Base-by-base conservation (phyloP, 345 rosid species). In the Camelina hispida region DNA sequence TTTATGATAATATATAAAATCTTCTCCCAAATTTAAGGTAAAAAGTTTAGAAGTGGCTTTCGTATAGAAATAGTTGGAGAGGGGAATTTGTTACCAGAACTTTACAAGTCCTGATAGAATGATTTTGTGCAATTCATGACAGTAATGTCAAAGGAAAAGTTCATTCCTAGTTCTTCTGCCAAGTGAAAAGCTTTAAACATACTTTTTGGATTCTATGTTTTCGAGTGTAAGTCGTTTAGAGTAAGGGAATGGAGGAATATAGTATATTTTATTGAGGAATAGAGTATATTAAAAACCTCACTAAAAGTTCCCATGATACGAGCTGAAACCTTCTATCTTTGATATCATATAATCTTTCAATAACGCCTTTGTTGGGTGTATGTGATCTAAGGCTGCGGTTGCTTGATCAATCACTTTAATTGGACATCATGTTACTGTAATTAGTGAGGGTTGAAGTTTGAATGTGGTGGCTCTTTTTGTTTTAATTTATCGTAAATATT, bases 401-500 rank as follows among this genome's bases (percentile, higher is more conserved):
- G 20, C 68, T 40, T 67, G 43, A 37, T 66, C 22, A 8, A 35
- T 59, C 58, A 59, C 63, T 60, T 51, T 51, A 5, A 13, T 2
- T 17, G 64, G 37, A 62, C 28, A 16, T 69, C 58, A 53, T 62
- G 6, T 30, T 51, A 32, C 55, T 60, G 68, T 35, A 32, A 51
- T 62, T 40, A 68, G 62, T 62, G 66, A 56, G 52, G 30, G 64
- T 69, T 62, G 66, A 76, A 77, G 53, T 77, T 71, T 30, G 32
- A 47, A 3, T 62, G 64, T 69, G 18, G 66, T 23, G 12, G 12
- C 53, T 20, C 23, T 38, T 54, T 70, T 47, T 30, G 6, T 59
- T 55, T 30, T 18, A 34, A 54, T 15, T 53, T 44, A 62, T 76
- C 28, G 16, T 43, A 62, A 32, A 57, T 18, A 44, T 16, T 50